Evolutionary conservation across 768 basidiomycete species (phyloP).

Genomic region (Pisolithus microcarpus): DNA sequence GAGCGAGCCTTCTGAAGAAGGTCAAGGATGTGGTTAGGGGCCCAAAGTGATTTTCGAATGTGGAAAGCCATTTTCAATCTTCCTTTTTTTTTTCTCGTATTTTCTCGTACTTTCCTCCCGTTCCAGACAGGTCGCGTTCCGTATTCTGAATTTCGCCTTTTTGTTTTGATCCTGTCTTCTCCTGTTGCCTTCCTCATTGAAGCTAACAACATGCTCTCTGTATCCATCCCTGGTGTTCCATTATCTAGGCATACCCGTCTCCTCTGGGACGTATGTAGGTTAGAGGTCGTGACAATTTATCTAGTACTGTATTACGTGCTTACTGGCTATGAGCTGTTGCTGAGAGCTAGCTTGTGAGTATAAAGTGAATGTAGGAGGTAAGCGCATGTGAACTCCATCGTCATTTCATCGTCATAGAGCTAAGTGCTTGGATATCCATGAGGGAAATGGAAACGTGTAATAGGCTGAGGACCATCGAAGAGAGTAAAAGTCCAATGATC

Average conservation of each 20-base stretch:
- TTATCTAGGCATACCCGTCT: constrained; percentile 28
- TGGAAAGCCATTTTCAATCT: neutral
- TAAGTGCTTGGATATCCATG: too few relatives aligned
- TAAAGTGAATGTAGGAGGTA: too few relatives aligned
- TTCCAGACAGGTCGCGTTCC: neutral
- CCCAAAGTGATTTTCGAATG: constrained; percentile 26
- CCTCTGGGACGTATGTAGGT: constrained; percentile 29
- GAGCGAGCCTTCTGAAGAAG: constrained; percentile 75
- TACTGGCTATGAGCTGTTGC: neutral
- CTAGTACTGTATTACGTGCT: constrained; percentile 23
- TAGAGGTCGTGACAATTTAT: constrained; percentile 21
- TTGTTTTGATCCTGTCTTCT: neutral
- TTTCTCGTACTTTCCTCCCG: neutral
- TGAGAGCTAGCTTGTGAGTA: too few relatives aligned
- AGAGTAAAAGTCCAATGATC: too few relatives aligned
- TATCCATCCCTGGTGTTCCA: constrained; percentile 24
- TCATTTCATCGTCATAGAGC: too few relatives aligned
- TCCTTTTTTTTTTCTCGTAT: neutral
- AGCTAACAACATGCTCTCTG: constrained; percentile 21
- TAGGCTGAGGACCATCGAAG: too few relatives aligned
- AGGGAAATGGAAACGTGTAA: too few relatives aligned
- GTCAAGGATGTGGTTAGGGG: constrained; percentile 67
- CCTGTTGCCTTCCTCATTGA: neutral
- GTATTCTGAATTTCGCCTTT: neutral
- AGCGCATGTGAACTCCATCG: too few relatives aligned